Conservation (phyloP, 768 basidiomycete species). For the Russula earlei region DNA sequence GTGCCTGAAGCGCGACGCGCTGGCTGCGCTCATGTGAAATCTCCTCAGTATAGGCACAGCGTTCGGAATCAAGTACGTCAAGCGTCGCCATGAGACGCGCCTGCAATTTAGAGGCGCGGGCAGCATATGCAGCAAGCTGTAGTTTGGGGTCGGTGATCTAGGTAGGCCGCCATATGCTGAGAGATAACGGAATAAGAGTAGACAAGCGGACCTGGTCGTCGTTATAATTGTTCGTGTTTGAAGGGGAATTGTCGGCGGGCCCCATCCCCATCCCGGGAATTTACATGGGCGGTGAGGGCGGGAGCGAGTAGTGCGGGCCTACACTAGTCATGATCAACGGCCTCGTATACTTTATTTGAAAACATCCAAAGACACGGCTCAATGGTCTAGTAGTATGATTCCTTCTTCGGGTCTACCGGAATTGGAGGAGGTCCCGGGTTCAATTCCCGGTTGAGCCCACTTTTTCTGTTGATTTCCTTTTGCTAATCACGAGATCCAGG, state of each 20-base stretch:
- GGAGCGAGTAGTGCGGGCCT: too few species aligned
- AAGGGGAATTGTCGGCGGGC: not conserved
- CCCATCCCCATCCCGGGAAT: constrained; percentile 15
- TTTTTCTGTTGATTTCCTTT: constrained; percentile 2
- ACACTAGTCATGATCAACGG: too few species aligned
- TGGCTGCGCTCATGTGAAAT: constrained; percentile 28
- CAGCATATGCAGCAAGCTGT: constrained; percentile 29
- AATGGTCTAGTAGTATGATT: constrained; percentile 31
- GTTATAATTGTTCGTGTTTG: not conserved
- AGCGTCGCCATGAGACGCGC: constrained; percentile 40
- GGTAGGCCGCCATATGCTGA: constrained; percentile 8
- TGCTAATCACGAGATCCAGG: too few species aligned
- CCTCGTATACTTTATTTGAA: not conserved
- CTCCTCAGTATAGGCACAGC: constrained; percentile 33
- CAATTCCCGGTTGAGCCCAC: constrained; percentile 34
- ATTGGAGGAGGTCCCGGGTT: constrained; percentile 34
- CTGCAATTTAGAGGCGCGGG: constrained; percentile 36
- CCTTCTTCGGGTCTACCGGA: constrained; percentile 25
- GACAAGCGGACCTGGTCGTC: constrained; percentile 7
- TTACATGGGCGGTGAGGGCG: too few species aligned
- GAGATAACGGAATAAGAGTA: not conserved
- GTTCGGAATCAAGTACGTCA: constrained; percentile 40
- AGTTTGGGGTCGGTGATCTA: constrained; percentile 25
- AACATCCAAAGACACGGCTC: constrained; percentile 14
- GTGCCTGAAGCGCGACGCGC: constrained; percentile 29